Base-by-base conservation (phyloP, 306 rosid genomes). In the Acacia confusa region DNA sequence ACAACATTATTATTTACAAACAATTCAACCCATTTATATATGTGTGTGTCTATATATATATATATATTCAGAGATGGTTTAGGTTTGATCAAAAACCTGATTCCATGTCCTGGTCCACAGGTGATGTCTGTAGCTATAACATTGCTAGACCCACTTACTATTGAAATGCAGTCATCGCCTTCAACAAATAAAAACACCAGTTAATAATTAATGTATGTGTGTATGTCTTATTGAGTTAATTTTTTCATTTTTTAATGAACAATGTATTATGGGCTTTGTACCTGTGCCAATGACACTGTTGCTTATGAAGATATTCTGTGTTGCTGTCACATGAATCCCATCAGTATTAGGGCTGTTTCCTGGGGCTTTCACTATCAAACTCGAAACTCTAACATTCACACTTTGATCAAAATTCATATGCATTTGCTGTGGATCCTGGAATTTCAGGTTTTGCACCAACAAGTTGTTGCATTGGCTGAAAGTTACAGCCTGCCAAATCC, bases 91-190 rank as follows among this genome's bases (percentile, higher is more conserved):
- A 61, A 19, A 50, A 36, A 94, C 98, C 98, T 95, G 83, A 92
- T 92, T 86, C 99, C 99, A 86, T 95, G 99, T 38, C 99, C 99
- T 6, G 99, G 99, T n/a, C 99, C 99, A 32, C 99, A 95, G 0
- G 82, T 87, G 72, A 95, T 90, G 60, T 86, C 87, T 0, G 78
- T 88, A 1, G 88, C 94, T 86, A 27, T 63, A 75, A 95, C 94
- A 76, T 87, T 82, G 71, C 78, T 78, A 13, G 99, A 95, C 41
- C 99, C 99, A 72, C 95, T 87, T 28, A 91, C 90, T 41, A 95
- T 91, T 34, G 99, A 95, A 68, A 95, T 92, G 73, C 99, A 95
- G 70, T 95, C 99, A 85, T 92, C 97, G 76, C 99, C 97, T 94
- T 82, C 81, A 79, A 61, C 9, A 61, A 61, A 25, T 61, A 4